Evolutionary conservation across 345 rosid species (phyloP).

Genomic region (Tarenaya hassleriana): DNA sequence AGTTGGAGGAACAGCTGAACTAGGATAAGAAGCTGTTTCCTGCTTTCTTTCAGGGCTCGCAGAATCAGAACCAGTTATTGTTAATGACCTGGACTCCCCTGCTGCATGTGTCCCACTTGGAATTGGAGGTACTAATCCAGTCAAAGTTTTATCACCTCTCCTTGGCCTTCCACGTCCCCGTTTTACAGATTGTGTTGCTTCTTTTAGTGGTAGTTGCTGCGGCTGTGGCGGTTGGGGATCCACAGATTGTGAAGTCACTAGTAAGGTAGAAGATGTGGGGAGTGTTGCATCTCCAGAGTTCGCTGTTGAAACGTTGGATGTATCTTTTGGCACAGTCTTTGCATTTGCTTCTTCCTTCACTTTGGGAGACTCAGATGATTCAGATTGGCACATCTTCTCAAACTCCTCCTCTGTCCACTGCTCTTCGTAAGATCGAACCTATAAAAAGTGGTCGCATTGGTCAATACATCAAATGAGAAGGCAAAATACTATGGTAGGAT

Average conservation of each 20-base stretch:
- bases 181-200: conserved; percentile 68
- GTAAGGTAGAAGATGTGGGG: conserved; percentile 17
- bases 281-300: conserved; percentile 2
- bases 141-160: conserved; percentile 52
- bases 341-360: conserved; percentile 44
- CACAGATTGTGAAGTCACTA: conserved; percentile 11
- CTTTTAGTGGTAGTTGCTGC: conserved; percentile 37
- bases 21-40: conserved; percentile 25
- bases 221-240: conserved; percentile 14
- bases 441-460: conserved; percentile 9
- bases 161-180: conserved; percentile 96
- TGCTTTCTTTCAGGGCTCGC: conserved; percentile 21
- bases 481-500: neutral
- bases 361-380: conserved; percentile 61
- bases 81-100: conserved; percentile 29
- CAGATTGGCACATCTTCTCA: conserved; percentile 83
- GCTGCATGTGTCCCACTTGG: conserved; percentile 30
- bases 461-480: conserved; percentile 4
- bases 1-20: conserved; percentile 20
- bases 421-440: conserved; percentile 95
- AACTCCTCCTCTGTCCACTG: conserved; percentile 93
- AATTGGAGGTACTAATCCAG: conserved; percentile 24
- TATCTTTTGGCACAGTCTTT: conserved; percentile 39
- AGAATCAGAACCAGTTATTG: conserved; percentile 26
- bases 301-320: conserved; percentile 12